Evolutionary conservation across 108 stramenopile genomes (phyloP).

Genomic region (Cyclotella cryptica): DNA sequence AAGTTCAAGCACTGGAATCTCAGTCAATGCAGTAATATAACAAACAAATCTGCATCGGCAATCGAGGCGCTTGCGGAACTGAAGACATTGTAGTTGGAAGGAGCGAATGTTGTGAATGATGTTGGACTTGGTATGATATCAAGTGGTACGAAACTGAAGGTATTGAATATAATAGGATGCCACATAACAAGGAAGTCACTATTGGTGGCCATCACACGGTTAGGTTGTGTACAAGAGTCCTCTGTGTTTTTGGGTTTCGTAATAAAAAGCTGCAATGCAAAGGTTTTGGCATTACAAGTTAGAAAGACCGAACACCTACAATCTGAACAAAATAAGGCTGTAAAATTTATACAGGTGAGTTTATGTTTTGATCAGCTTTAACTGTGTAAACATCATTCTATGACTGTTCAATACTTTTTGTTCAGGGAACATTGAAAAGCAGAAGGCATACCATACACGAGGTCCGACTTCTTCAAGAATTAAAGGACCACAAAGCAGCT

Average conservation of each 20-base stretch:
- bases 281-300: background rate
- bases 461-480: too few relatives aligned
- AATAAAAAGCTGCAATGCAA: slow-evolving; percentile 1
- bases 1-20: slow-evolving; percentile 13
- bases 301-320: background rate
- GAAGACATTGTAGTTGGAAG: slow-evolving; percentile 7
- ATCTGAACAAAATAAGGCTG: background rate
- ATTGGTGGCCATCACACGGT: background rate
- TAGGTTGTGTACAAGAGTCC: slow-evolving; percentile 5
- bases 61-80: slow-evolving; percentile 7
- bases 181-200: slow-evolving; percentile 15
- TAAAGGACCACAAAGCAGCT: too few relatives aligned
- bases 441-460: too few relatives aligned
- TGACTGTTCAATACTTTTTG: too few relatives aligned
- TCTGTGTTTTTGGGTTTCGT: slow-evolving; percentile 14
- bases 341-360: slow-evolving; percentile 8
- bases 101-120: slow-evolving; percentile 8
- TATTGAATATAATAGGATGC: slow-evolving; percentile 20
- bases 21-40: slow-evolving; percentile 9
- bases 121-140: slow-evolving; percentile 19
- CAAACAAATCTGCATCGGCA: slow-evolving; percentile 10
- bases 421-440: too few relatives aligned
- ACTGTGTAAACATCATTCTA: too few relatives aligned
- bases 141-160: slow-evolving; percentile 7
- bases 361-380: too few relatives aligned